Base-by-base conservation (phyloP, 2,329 filamentous ascomycete genomes). In the Epicoccum nigrum region DNA sequence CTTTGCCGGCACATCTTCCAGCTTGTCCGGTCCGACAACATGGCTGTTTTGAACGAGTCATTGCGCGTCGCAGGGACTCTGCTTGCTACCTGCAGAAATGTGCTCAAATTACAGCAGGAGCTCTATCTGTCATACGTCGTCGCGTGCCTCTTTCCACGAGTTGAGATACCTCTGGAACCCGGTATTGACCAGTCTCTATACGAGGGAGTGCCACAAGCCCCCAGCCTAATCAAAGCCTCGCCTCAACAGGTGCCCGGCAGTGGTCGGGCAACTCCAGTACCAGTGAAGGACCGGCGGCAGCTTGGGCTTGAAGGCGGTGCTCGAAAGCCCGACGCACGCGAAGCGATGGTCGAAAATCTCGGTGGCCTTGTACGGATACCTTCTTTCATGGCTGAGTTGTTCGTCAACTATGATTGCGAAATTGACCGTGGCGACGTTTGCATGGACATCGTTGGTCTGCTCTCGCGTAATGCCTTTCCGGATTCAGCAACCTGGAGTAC, bases 401-500 rank as follows among this genome's bases (percentile, higher is more conserved):
- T 97, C 70, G 86, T 97, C 74, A 99, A 99, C 73, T 99, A 97
- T 69, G 94, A 99, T 73, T 99, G 93, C 67, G 92, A 97, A 67
- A 86, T 91, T 44, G 90, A 99, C 68, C 85, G 92, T 41, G 87
- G 87, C 43, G 94, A 99, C 75, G 77, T 99, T 4, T 99, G 94
- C 67, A 90, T 96, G 76, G 95, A 99, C 68, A 89, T 97, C 83
- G 86, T 99, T 54, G 93, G 94, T 0, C 81, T 99, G 27, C 79
- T 99, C 13, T 93, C 94, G 16, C 85, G 94, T 51, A 99, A 97
- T 71, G 94, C 94, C 2, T 89, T 99, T 59, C 95, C 94, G 0
- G 94, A 99, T 71, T 96, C 94, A 7, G 94, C 93, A 5, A 97
- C 92, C 5, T 99, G 94, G 94, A 99, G 95, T 72, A 99, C 94